Conservation (phyloP, 1,284 basidiomycete species). For the Sporisorium iseilematis-ciliati region DNA sequence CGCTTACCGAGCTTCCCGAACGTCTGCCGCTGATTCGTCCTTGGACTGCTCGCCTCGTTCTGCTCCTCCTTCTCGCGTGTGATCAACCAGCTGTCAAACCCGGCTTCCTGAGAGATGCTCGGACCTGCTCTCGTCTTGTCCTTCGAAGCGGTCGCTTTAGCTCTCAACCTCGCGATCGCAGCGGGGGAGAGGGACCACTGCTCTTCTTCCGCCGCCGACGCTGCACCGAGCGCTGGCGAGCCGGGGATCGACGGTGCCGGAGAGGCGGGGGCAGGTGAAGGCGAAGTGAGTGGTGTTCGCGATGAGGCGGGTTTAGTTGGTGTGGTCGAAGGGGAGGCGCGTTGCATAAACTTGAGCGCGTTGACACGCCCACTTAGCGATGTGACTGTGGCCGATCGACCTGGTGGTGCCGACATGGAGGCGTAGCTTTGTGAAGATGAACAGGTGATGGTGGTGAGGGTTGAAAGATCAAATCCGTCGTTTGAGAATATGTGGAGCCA, state of each 20-base stretch:
- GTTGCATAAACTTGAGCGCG: conserved; percentile 58
- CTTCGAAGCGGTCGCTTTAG: conserved; percentile 11
- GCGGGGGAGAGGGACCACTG: conserved; percentile 42
- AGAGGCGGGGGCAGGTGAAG: conserved; percentile 11
- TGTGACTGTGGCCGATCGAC: conserved; percentile 46
- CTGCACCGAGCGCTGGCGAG: conserved; percentile 7
- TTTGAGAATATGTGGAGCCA: conserved; percentile 2
- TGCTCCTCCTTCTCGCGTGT: conserved; percentile 8
- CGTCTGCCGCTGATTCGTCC: conserved; percentile 13
- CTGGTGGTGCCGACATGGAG: conserved; percentile 35
- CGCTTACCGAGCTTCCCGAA: conserved; percentile 31
- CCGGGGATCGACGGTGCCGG: conserved; percentile 3
- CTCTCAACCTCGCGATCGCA: conserved; percentile 28
- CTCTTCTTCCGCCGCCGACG: conserved; percentile 19
- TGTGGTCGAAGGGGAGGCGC: conserved; percentile 25
- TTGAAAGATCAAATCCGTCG: neutral
- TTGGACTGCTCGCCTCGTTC: neutral
- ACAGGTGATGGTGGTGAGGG: conserved; percentile 13
- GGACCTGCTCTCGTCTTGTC: neutral
- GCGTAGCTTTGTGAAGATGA: neutral
- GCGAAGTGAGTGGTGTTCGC: conserved; percentile 3
- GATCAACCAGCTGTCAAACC: conserved; percentile 50
- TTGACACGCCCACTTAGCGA: conserved; percentile 47
- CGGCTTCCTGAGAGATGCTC: conserved; percentile 29
- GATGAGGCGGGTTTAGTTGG: conserved; percentile 1